Conservation (phyloP, 1,139 yeast species). For the Diutina catenulata region DNA sequence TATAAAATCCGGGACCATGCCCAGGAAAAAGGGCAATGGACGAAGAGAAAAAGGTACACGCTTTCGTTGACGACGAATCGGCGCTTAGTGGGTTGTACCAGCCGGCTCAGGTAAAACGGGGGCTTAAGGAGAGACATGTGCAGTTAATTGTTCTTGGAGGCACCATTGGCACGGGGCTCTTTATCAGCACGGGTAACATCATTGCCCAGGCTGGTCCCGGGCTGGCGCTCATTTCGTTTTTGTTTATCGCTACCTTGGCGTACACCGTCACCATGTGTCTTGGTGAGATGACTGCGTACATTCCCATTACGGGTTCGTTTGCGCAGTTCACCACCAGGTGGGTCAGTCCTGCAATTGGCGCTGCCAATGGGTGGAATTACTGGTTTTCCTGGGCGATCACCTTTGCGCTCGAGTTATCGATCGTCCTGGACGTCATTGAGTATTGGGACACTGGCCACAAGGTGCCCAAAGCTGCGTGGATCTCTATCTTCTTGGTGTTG, state of each 20-base stretch:
- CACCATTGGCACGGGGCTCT: constrained; percentile 60
- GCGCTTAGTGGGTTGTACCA: too few relatives aligned
- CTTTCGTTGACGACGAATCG: too few relatives aligned
- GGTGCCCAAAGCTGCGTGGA: constrained; percentile 8
- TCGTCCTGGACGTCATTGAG: constrained; percentile 11
- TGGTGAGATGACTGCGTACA: constrained; percentile 53
- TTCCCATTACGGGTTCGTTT: constrained; percentile 58
- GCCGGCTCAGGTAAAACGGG: neutral
- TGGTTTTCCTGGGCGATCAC: constrained; percentile 20
- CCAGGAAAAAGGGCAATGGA: too few relatives aligned
- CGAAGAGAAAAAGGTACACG: too few relatives aligned
- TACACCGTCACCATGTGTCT: constrained; percentile 46
- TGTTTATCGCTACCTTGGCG: constrained; percentile 38
- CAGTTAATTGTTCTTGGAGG: constrained; percentile 64
- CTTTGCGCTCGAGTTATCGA: constrained; percentile 15
- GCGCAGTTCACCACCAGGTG: constrained; percentile 42
- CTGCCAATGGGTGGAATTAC: constrained; percentile 14
- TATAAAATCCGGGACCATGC: too few relatives aligned
- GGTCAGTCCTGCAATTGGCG: constrained; percentile 12
- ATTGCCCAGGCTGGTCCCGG: constrained; percentile 59
- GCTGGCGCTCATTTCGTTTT: constrained; percentile 44
- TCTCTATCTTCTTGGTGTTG: constrained; percentile 10
- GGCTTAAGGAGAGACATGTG: constrained; percentile 36
- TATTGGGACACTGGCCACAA: constrained; percentile 10
- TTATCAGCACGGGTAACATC: constrained; percentile 55